Evolutionary conservation across 345 rosid species (phyloP), one percentile per base, ranked within the genome.

Genomic region (Raphanus raphanistrum): DNA sequence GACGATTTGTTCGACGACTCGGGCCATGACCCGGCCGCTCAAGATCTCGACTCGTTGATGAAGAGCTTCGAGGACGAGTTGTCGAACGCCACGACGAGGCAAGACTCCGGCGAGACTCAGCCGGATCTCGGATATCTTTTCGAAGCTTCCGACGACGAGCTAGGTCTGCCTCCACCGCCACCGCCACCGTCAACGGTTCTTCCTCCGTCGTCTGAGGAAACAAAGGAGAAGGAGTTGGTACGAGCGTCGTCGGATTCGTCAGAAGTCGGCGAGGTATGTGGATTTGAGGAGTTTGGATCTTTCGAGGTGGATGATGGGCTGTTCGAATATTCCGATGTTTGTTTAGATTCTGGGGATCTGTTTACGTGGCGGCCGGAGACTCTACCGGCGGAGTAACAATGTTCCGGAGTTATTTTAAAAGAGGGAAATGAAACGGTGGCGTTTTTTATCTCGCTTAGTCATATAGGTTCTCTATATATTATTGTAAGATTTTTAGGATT

Each of bases 131-230:
- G 96, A 0, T 91, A 86, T 59, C 90, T 91, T 12, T 74, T 88
- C 4, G 94, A 90, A 52, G 96, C 97, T 26, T 90, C 98, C 5
- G 97, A 89, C 41, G 92, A 93, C 9, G 96, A 93, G 83, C 87
- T 93, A 1, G 96, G 97, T 10, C 77, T 93, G 60, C 96, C 94
- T 33, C 91, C 97, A 16, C n/a, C 62, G 27, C 61, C 62, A 25
- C 66, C 82, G 2, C 36, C 1, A 13, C 52, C 8, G 1, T 6
- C 32, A n/a, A 75, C 10, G 82, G 5, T 61, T 54, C 6, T 2
- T 54, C 2, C 5, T 64, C 25, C 27, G 52, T 16, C 74, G 38
- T 69, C 15, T 5, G 76, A 29, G 81, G 74, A 12, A 84, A 79
- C 21, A 12, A 16, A 8, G 8, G 86, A 70, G 41, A 68, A 77